Conservation (phyloP, 2,329 filamentous ascomycete genomes). For the Zasmidium cellare region DNA sequence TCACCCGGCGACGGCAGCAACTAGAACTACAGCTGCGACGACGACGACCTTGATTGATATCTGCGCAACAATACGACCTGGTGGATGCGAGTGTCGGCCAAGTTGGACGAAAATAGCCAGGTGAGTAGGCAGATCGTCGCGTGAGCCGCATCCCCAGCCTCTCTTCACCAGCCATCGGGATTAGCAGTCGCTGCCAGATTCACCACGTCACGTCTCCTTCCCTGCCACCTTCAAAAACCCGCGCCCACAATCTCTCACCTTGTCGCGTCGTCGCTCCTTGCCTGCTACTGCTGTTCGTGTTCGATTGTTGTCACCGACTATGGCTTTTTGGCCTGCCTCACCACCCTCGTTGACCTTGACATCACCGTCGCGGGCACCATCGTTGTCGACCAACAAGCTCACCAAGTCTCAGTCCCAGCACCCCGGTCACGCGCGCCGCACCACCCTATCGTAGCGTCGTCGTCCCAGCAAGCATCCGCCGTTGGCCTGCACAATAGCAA, state of each 20-base stretch:
- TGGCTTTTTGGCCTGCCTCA: not conserved
- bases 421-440: not conserved
- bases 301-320: not conserved
- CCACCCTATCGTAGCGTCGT: not conserved
- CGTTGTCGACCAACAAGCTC: not conserved
- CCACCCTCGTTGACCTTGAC: not conserved
- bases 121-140: no score
- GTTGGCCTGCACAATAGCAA: not conserved
- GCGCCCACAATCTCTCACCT: not conserved
- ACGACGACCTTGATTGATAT: not conserved
- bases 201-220: not conserved
- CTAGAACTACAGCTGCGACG: not conserved
- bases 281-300: not conserved
- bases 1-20: not conserved
- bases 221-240: not conserved
- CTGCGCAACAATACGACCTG: no score
- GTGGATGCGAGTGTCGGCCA: not conserved
- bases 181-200: not conserved
- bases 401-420: not conserved
- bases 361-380: not conserved
- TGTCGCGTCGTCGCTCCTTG: not conserved
- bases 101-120: not conserved
- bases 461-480: not conserved
- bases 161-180: not conserved
- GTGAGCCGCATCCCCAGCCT: not conserved